These are phyloP conservation scores for Deakozyma indianensis DNA, from an alignment of 805 yeast genomes.

Conservation along the genomic window DNA sequence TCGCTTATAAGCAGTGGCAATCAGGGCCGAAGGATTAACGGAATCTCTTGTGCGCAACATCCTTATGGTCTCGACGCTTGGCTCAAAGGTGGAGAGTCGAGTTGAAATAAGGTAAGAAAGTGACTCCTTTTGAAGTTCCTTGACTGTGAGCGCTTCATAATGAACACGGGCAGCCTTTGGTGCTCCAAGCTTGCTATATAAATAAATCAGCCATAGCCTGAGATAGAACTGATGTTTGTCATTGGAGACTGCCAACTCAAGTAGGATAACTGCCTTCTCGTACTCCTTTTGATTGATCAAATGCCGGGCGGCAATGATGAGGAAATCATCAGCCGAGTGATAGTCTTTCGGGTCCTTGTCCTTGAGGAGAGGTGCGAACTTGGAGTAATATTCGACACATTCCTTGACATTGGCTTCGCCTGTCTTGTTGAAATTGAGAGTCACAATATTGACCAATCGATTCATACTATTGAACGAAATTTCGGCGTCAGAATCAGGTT, in stretches of 20 bases:
- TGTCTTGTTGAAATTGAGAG: constrained; percentile 25
- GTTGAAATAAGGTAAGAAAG: constrained; percentile 36
- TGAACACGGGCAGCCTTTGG: constrained; percentile 34
- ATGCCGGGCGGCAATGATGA: constrained; percentile 35
- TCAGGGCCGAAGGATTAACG: neutral
- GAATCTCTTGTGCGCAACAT: neutral
- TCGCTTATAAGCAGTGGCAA: neutral
- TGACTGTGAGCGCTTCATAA: constrained; percentile 44
- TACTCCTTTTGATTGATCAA: constrained; percentile 15
- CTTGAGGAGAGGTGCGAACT: constrained; percentile 24
- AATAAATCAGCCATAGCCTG: constrained; percentile 52
- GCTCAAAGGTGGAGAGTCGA: constrained; percentile 32
- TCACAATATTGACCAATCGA: constrained; percentile 29
- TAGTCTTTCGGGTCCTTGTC: constrained; percentile 49
- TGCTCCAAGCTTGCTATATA: constrained; percentile 47
- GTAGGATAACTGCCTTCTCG: constrained; percentile 32
- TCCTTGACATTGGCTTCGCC: constrained; percentile 16
- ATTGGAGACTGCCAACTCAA: constrained; percentile 38
- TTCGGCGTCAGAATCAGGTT: neutral
- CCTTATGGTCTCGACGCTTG: constrained; percentile 13
- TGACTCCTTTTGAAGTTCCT: constrained; percentile 65
- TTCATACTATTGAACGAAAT: constrained; percentile 3
- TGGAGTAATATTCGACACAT: constrained; percentile 27
- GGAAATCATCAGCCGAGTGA: constrained; percentile 51
- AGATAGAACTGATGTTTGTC: constrained; percentile 67